Evolutionary conservation across 768 basidiomycete genomes (phyloP), one percentile per base, ranked within the genome.

Genomic region (Leccinum fibrillosum): DNA sequence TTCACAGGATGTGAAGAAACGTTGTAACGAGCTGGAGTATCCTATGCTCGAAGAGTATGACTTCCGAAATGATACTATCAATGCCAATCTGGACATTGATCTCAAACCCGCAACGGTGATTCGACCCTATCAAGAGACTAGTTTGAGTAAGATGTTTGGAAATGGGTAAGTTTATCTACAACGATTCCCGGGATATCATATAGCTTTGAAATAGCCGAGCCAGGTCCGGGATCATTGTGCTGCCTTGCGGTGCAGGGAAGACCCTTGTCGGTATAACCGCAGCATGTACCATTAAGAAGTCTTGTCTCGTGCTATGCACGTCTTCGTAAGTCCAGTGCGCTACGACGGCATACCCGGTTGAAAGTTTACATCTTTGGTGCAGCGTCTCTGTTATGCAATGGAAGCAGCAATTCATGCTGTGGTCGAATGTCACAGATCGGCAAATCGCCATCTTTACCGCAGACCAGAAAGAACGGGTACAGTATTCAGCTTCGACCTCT

Each of bases 31-130:
- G 65, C 82, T 98, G 39, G 94, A 98, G 69, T 93, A 95, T 63
- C 97, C 97, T 8, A 97, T 98, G 87, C 80, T 99, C 47, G 97
- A 99, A 72, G 97, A 99, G 75, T 99, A 99, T 69, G 97, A 99
- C 73, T 99, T 98, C 80, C 82, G 95, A 45, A 96, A 98, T 69
- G 97, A 99, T 71, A 94, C 92, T 0, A 77, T 94, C 64, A 99
- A 99, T 69, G 84, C 97, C 28, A 96, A 98, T 73, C 81, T 99
- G 48, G 97, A 99, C 69, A 99, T 99, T 57, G 97, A 99, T 73
- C 83, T 99, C 54, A 99, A 99, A 72, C 97, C 97, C 3, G 90
- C 94, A 35, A 98, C 97, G 2, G 90, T 96, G 60, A 97, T 99
- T 69, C 84, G 97, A 55, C 94, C 97, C 13, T 99, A 99, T 74